Conservation (phyloP, 306 rosid genomes). For the Prunus persica region DNA sequence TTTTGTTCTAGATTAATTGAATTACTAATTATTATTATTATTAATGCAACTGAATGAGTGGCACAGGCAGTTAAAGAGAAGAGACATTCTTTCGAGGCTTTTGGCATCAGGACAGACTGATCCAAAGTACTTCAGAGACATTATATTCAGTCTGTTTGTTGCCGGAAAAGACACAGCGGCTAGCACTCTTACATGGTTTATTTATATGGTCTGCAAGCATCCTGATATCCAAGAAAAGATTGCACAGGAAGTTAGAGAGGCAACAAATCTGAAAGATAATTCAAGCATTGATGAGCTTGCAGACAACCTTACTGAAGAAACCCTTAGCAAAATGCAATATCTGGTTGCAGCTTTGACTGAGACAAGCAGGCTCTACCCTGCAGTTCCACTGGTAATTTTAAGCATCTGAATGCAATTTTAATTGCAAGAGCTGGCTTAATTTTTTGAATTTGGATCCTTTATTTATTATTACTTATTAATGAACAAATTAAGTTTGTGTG, state of each 20-base stretch:
- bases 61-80: constrained; percentile 18
- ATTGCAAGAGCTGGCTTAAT: background rate
- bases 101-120: too few relatives aligned
- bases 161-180: constrained; percentile 61
- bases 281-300: background rate
- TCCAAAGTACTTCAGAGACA: constrained; percentile 35
- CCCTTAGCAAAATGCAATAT: constrained; percentile 50
- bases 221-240: background rate
- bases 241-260: constrained; percentile 14
- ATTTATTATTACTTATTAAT: background rate
- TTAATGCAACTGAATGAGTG: background rate
- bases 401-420: background rate
- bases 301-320: constrained; percentile 34
- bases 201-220: constrained; percentile 13
- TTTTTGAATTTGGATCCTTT: background rate
- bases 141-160: constrained; percentile 35
- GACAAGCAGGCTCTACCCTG: constrained; percentile 61
- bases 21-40: too few relatives aligned
- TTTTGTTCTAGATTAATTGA: background rate
- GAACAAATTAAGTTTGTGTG: background rate
- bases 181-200: constrained; percentile 48
- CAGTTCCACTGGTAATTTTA: constrained; percentile 50
- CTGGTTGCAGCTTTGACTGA: constrained; percentile 54
- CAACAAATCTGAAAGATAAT: background rate
- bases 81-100: constrained; percentile 28